phyloP scores from a whole-genome alignment of 768 basidiomycete genomes.

The Jaapia argillacea region DNA sequence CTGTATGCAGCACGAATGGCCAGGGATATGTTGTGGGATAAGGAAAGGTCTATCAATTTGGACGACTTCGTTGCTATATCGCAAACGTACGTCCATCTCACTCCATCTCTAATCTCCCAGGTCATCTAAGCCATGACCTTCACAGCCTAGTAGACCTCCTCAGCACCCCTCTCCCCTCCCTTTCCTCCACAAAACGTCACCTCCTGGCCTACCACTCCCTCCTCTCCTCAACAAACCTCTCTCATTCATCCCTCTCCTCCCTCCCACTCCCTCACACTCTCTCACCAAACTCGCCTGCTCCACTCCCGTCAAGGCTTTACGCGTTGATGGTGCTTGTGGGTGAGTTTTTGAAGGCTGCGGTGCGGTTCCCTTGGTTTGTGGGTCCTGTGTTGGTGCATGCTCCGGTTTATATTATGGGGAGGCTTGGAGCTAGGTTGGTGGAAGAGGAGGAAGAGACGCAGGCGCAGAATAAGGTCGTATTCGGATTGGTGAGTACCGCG shows the following conservation, averaged over 20 bases:
- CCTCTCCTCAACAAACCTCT: conserved; percentile 69
- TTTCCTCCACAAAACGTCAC: conserved; percentile 50
- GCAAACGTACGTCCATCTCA: conserved; percentile 64
- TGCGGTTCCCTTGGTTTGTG: conserved; percentile 83
- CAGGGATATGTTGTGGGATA: conserved; percentile 85
- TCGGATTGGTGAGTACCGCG: conserved; percentile 68
- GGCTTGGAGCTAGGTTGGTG: conserved; percentile 61
- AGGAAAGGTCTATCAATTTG: conserved; percentile 64
- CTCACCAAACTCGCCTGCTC: conserved; percentile 62
- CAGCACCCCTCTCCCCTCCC: conserved; percentile 51
- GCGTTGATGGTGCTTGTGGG: conserved; percentile 73
- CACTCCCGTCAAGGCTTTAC: conserved; percentile 74
- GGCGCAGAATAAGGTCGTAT: conserved; percentile 94
- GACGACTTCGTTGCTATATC: conserved; percentile 77
- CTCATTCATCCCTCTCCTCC: conserved; percentile 76
- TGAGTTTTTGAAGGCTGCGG: conserved; percentile 59
- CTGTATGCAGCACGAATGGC: conserved; percentile 89
- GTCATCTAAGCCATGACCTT: neutral
- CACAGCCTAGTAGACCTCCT: conserved; percentile 82
- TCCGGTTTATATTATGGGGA: conserved; percentile 79
- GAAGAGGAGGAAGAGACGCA: conserved; percentile 89
- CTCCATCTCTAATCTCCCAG: neutral
- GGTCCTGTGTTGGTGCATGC: conserved; percentile 76
- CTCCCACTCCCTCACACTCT: conserved; percentile 78
- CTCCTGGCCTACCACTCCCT: conserved; percentile 87